These are phyloP conservation scores for Chenopodium berlandieri DNA, from an alignment of 148 eudicot genomes.

Conservation along the genomic window DNA sequence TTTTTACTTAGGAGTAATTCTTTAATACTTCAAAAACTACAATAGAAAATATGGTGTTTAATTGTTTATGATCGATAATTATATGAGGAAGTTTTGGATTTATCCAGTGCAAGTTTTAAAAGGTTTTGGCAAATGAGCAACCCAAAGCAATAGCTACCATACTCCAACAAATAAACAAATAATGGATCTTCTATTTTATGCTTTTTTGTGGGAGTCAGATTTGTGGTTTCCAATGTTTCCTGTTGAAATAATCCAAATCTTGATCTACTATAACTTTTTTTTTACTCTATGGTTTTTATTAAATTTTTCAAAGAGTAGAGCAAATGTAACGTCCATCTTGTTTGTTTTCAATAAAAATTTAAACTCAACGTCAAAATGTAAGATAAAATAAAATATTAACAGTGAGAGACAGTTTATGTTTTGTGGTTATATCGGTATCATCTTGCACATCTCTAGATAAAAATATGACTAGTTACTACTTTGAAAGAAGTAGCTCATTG, in stretches of 20 bases:
- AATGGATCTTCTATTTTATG: not conserved
- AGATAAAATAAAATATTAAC: too few species aligned
- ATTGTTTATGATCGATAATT: too few species aligned
- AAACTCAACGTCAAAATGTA: too few species aligned
- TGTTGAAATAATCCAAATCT: constrained; percentile 8
- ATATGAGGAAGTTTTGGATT: not conserved
- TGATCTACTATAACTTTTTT: not conserved
- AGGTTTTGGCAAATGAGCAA: not conserved
- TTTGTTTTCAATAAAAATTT: not conserved
- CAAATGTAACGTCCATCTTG: not conserved
- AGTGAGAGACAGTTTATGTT: not conserved
- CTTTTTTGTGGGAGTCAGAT: constrained; percentile 7
- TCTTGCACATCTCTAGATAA: not conserved
- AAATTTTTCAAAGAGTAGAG: not conserved
- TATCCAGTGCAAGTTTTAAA: not conserved
- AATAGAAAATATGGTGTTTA: too few species aligned
- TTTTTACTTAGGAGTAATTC: too few species aligned
- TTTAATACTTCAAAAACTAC: too few species aligned
- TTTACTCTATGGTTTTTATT: not conserved
- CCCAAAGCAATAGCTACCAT: not conserved
- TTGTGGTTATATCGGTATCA: not conserved
- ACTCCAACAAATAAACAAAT: constrained; percentile 1
- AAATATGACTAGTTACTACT: not conserved
- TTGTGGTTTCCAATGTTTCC: constrained; percentile 7
- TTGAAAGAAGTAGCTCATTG: not conserved